Percentiles rank a stretch among this genome's conserved stretches.
Evolutionary conservation across 139 green algal genomes (phyloP).

Genomic region (Coccomyxa sp.): DNA sequence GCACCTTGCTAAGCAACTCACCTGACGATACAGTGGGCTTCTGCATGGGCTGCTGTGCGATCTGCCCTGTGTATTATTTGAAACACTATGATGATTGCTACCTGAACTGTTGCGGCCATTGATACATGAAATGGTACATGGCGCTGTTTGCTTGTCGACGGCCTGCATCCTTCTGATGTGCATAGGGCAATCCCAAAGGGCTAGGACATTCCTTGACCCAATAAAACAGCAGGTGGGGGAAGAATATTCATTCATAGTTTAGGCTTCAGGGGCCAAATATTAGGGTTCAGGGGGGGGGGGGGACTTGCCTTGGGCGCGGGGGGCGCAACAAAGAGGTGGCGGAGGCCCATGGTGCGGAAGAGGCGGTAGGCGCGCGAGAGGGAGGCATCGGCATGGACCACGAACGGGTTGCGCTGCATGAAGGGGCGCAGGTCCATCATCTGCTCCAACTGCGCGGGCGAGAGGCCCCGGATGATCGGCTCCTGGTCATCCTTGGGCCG

Average conservation of each 20-base stretch:
- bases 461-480: slow-evolving; percentile 1
- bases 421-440: slow-evolving; percentile 43
- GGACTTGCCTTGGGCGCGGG: slow-evolving; percentile 41
- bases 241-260: not conserved
- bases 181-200: no score
- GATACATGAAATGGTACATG: no score
- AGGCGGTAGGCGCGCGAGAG: slow-evolving; percentile 71
- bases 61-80: no score
- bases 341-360: slow-evolving; percentile 78
- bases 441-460: not conserved
- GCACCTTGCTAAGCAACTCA: no score
- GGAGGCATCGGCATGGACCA: slow-evolving; percentile 34
- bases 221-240: no score
- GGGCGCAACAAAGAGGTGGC: slow-evolving; percentile 69
- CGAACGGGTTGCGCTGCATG: slow-evolving; percentile 59
- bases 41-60: no score
- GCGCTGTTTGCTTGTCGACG: no score
- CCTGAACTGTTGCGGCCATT: no score
- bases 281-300: not conserved
- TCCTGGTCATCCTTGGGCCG: slow-evolving; percentile 33
- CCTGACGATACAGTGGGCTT: no score
- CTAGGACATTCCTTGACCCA: no score
- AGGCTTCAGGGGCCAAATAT: not conserved
- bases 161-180: no score
- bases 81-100: no score